Conservation (phyloP, 768 basidiomycete species). For the Xerocomellus intermedius region DNA sequence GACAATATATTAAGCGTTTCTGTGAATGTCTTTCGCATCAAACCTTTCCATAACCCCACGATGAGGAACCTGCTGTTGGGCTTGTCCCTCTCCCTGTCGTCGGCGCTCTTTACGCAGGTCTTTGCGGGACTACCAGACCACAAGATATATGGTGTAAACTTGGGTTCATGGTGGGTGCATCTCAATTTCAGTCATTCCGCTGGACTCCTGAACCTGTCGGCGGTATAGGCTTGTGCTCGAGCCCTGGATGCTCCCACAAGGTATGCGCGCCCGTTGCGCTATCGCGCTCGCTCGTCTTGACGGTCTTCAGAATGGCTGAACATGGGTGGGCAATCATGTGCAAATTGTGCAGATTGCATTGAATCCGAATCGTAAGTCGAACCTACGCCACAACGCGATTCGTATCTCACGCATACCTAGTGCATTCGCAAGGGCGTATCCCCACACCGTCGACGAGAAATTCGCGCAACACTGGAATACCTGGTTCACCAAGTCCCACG, state of each 20-base stretch:
- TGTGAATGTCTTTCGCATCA: not conserved
- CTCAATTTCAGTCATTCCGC: not conserved
- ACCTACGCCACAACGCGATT: no score
- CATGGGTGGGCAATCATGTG: slow-evolving; percentile 71
- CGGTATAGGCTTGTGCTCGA: slow-evolving; percentile 67
- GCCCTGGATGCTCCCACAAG: slow-evolving; percentile 79
- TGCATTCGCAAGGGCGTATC: slow-evolving; percentile 58
- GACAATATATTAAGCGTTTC: slow-evolving; percentile 7
- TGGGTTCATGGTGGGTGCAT: slow-evolving; percentile 58
- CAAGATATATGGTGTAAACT: slow-evolving; percentile 71
- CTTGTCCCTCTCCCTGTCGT: slow-evolving; percentile 16
- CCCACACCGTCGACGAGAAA: slow-evolving; percentile 51
- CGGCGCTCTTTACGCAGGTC: slow-evolving; percentile 15
- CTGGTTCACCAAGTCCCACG: slow-evolving; percentile 70
- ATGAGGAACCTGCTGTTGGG: slow-evolving; percentile 21
- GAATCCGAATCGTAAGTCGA: slow-evolving; percentile 57
- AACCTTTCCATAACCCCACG: not conserved
- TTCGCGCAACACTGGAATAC: slow-evolving; percentile 69
- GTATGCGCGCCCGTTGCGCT: slow-evolving; percentile 27
- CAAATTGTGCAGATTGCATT: slow-evolving; percentile 62
- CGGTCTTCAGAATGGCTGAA: slow-evolving; percentile 53
- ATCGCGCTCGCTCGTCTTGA: not conserved
- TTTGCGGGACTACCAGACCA: slow-evolving; percentile 20
- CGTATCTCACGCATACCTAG: slow-evolving; percentile 33
- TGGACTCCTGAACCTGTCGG: not conserved